Evolutionary conservation across 2,329 filamentous ascomycete genomes (phyloP).

Genomic region (Fusarium sp.): DNA sequence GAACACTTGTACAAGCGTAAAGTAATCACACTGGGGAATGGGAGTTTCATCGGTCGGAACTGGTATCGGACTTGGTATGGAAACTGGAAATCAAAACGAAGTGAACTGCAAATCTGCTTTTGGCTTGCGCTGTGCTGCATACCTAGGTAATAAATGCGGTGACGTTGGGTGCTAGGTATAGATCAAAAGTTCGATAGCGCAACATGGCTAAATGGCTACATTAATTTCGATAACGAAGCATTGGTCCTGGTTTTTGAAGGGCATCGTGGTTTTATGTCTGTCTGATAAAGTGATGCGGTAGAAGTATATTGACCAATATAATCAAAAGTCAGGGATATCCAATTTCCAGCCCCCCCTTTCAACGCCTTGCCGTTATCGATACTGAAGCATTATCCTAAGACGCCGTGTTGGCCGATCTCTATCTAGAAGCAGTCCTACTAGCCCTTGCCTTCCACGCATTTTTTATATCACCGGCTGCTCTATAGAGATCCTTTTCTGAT

Average conservation of each 20-base stretch:
- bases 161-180: conserved; percentile 42
- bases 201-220: conserved; percentile 21
- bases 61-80: conserved; percentile 40
- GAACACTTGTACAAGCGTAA: conserved; percentile 20
- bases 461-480: conserved; percentile 77
- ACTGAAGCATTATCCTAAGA: conserved; percentile 32
- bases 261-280: too few species aligned
- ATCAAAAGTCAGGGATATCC: background rate
- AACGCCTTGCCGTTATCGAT: conserved; percentile 43
- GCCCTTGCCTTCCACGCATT: conserved; percentile 78
- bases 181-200: conserved; percentile 32
- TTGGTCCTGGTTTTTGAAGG: background rate
- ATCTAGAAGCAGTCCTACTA: conserved; percentile 26
- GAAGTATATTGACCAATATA: background rate
- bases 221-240: background rate
- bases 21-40: conserved; percentile 28
- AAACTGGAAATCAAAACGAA: conserved; percentile 44
- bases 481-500: conserved; percentile 82
- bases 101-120: conserved; percentile 40
- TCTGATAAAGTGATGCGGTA: background rate
- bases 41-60: conserved; percentile 31
- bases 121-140: conserved; percentile 40
- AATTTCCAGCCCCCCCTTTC: conserved; percentile 6
- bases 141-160: conserved; percentile 46
- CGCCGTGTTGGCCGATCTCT: conserved; percentile 56